Conservation (phyloP, 176 grass and related monocot genomes). For the Oryza australiensis region DNA sequence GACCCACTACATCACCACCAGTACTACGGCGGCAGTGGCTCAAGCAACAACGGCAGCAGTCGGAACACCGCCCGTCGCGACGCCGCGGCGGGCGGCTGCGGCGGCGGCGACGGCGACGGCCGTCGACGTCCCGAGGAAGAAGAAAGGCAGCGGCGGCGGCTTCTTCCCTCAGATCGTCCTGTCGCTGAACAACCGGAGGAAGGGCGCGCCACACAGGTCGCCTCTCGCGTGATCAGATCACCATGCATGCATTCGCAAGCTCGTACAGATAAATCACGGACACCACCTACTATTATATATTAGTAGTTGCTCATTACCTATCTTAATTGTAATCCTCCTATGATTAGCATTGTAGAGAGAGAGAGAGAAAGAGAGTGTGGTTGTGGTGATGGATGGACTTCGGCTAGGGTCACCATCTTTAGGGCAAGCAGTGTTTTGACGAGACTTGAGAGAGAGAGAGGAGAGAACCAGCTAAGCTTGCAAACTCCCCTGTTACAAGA, state of each 20-base stretch:
- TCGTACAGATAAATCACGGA: slow-evolving; percentile 28
- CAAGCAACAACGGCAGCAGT: neutral
- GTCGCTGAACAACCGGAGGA: slow-evolving; percentile 65
- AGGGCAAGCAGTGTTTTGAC: slow-evolving; percentile 34
- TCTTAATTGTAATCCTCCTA: slow-evolving; percentile 38
- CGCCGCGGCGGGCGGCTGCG: no score
- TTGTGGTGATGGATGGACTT: slow-evolving; percentile 3
- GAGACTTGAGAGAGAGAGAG: slow-evolving; percentile 14
- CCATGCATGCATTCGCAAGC: no score
- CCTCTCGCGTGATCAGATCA: slow-evolving; percentile 53
- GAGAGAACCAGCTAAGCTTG: slow-evolving; percentile 5
- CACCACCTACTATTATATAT: neutral
- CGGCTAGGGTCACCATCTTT: slow-evolving; percentile 23
- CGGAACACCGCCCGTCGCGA: neutral
- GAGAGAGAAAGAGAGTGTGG: neutral
- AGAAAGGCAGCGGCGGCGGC: slow-evolving; percentile 35
- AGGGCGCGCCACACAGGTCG: slow-evolving; percentile 70
- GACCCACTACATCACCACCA: slow-evolving; percentile 12
- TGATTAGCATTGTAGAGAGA: slow-evolving; percentile 38
- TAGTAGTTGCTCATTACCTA: slow-evolving; percentile 20
- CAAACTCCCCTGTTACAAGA: slow-evolving; percentile 35
- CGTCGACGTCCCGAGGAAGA: slow-evolving; percentile 39
- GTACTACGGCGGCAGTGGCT: neutral
- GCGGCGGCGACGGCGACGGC: no score
- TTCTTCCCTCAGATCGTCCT: slow-evolving; percentile 67